Evolutionary conservation across 345 rosid genomes (phyloP), one percentile per base, ranked within the genome.

Genomic region (Psidium guajava): DNA sequence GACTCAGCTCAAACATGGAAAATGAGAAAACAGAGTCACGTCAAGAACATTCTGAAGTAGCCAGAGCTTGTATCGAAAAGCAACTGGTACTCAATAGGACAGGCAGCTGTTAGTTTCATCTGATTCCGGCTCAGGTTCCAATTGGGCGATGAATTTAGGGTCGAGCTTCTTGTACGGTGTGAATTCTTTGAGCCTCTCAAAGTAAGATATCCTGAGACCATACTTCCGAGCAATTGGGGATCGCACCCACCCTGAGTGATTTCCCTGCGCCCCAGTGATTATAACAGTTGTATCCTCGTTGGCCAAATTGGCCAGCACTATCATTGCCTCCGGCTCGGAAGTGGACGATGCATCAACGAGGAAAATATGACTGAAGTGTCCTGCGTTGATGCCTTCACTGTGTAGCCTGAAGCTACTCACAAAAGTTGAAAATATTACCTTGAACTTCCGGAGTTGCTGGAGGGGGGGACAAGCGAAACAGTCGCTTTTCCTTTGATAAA

Each of bases 201-300:
- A 89, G 84, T 88, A 91, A 0, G 91, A 91, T 59, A 2, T 82
- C 74, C 6, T 42, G 85, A 91, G 69, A 44, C 92, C 91, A 2
- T 84, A 58, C 73, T 42, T 28, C 83, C 85, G 42, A 27, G 89
- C 91, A 83, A 91, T 85, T 53, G 87, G 49, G 32, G 91, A 84
- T 0, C 93, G 91, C 11, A 91, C 87, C 85, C 85, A 54, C n/a
- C 83, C 74, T 56, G 55, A 28, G 59, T 27, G 54, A 9, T 80
- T 12, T 44, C 75, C 85, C 22, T 24, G 93, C 0, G 3, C 25
- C 2, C 77, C 77, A 18, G 77, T 69, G 77, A 69, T 47, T 32
- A 69, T 24, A 18, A 69, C 77, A 9, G 47, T 69, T 36, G 77
- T 69, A 36, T 36, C 77, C 6, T 69, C 24, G 5, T 32, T 69